Evolutionary conservation across 106 monocot genomes (phyloP), one percentile per base, ranked within the genome.

Genomic region (Phalaenopsis aphrodite): DNA sequence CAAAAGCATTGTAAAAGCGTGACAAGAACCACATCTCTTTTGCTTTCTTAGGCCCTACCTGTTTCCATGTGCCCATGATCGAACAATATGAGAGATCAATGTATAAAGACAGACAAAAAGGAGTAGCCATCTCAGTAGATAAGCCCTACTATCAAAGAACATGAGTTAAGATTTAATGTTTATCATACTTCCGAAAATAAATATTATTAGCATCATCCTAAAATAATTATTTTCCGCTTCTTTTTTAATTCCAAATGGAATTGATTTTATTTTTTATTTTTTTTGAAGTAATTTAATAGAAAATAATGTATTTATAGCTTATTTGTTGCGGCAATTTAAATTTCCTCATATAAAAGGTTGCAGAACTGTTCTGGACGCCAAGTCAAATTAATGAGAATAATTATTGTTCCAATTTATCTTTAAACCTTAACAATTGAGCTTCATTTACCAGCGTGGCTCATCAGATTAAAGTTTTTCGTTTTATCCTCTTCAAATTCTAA

Each of bases 1-100:
- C 96, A 75, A 79, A 77, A 55, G 93, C 96, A 85, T 87, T 85
- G 74, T 96, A 96, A 79, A 91, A 91, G 77, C 88, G 84, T 76
- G 84, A 81, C 36, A 91, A 42, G 65, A 96, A 96, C 93, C 96
- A 96, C 93, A 96, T 96, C 82, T 96, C 96, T 45, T 91, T 90
- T 78, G 96, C 96, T 84, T 90, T 93, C 82, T 96, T 96, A 1
- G 96, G 96, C 23, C 96, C 96, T 56, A 96, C 78, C 96, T 96
- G 87, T 15, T 81, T 48, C 23, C 4, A 19, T 64, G 14, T 46
- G 76, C 16, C 75, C 16, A 43, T 43, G 1, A 74, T 74, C 18
- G 6, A 14, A 74, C 11, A 74, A 43, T 19, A 5, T 42, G 43
- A 3, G 8, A 1, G 19, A 74, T 42, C 19, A 45, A 6, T 64